phyloP scores from a whole-genome alignment of 371 early-diverging fungal genomes.

The Mortierella sp. region DNA sequence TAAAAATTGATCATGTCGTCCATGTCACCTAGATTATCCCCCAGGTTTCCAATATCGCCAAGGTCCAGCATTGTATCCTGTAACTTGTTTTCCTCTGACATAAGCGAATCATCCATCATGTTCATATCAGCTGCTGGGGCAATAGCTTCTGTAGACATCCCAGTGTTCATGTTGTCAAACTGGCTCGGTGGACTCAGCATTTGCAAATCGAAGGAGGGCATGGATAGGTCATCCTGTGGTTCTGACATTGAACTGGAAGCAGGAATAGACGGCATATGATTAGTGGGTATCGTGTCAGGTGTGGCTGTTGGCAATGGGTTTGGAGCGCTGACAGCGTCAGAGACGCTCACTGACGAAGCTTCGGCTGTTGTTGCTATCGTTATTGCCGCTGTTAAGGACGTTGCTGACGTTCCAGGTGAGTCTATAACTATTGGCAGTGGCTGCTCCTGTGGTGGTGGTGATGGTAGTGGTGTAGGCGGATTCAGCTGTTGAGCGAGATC shows the following conservation, averaged over 20 bases:
- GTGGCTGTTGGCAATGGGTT: too few relatives aligned
- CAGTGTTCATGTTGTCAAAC: conserved; percentile 1
- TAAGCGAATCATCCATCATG: conserved; percentile 16
- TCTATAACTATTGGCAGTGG: too few relatives aligned
- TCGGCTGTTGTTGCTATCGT: background rate
- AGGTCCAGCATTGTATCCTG: conserved; percentile 33
- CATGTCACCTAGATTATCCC: conserved; percentile 24
- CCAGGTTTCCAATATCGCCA: conserved; percentile 37
- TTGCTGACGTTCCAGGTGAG: background rate
- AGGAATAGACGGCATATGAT: background rate
- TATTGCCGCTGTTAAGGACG: background rate
- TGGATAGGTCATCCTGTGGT: background rate
- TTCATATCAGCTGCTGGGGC: conserved; percentile 1
- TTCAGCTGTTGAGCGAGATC: conserved; percentile 20
- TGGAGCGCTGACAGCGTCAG: too few relatives aligned
- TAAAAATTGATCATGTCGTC: conserved; percentile 46
- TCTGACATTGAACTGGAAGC: conserved; percentile 2
- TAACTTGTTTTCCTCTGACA: conserved; percentile 21
- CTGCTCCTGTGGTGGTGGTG: conserved; percentile 6
- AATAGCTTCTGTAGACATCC: conserved; percentile 11
- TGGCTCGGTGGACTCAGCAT: conserved; percentile 34
- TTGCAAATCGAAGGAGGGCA: conserved; percentile 6
- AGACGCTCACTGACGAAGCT: too few relatives aligned
- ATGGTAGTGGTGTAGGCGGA: conserved; percentile 9
- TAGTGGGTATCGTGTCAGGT: background rate